Percentiles rank a stretch among this genome's conserved stretches.
These are phyloP conservation scores for Colletotrichum ledebouriae DNA, from an alignment of 2,329 filamentous ascomycete species.

Conservation along the genomic window DNA sequence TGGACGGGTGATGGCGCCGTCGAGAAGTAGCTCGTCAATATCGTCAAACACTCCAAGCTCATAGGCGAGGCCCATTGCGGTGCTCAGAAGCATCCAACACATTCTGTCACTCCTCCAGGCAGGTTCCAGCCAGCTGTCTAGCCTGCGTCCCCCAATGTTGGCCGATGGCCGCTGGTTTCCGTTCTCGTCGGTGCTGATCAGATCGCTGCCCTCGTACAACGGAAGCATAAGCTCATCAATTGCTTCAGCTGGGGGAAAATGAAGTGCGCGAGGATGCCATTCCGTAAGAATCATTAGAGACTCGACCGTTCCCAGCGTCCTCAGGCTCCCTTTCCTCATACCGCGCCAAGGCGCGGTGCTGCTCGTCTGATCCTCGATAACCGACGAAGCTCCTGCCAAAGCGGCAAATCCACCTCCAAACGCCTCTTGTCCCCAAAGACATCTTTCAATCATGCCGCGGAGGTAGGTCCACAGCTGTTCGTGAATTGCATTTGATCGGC, in stretches of 20 bases:
- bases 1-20: slow-evolving; percentile 70
- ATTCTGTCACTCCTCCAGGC: slow-evolving; percentile 95
- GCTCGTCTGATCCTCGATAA: slow-evolving; percentile 68
- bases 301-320: slow-evolving; percentile 94
- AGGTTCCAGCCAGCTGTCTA: slow-evolving; percentile 96
- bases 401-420: slow-evolving; percentile 83
- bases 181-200: slow-evolving; percentile 59
- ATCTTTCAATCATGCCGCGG: slow-evolving; percentile 93
- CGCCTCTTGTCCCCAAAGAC: slow-evolving; percentile 96
- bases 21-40: slow-evolving; percentile 77
- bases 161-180: slow-evolving; percentile 59
- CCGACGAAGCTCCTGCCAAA: slow-evolving; percentile 36
- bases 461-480: slow-evolving; percentile 96
- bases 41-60: slow-evolving; percentile 97
- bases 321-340: slow-evolving; percentile 81
- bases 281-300: slow-evolving; percentile 94
- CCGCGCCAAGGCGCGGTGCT: slow-evolving; percentile 79
- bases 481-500: slow-evolving; percentile 90
- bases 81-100: slow-evolving; percentile 98
- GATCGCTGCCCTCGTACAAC: slow-evolving; percentile 64
- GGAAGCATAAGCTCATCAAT: slow-evolving; percentile 78
- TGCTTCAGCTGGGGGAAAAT: slow-evolving; percentile 88
- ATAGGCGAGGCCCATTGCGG: slow-evolving; percentile 88
- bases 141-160: slow-evolving; percentile 83
- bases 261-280: slow-evolving; percentile 94